phyloP scores from a whole-genome alignment of 2,329 filamentous ascomycete species.

The Dendrostoma leiphaemia region DNA sequence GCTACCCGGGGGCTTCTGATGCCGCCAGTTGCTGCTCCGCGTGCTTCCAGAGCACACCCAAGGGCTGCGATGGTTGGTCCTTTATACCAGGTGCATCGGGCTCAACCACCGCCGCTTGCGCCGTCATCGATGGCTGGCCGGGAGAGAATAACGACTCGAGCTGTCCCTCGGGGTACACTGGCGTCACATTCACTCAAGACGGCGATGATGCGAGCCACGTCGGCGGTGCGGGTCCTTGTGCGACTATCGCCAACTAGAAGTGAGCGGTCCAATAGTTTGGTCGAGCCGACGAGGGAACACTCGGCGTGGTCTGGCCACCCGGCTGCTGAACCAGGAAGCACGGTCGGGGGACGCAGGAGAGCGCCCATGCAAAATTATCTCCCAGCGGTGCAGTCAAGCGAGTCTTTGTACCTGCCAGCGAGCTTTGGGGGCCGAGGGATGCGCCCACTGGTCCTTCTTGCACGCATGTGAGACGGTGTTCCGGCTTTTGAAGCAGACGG shows the following conservation, averaged over 20 bases:
- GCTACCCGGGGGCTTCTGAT: constrained; percentile 2
- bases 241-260: not conserved
- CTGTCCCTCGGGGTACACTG: constrained; percentile 9
- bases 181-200: not conserved
- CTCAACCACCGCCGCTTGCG: constrained; percentile 7
- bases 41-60: constrained; percentile 4
- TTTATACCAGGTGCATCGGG: constrained; percentile 10
- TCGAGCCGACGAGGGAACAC: too few relatives aligned
- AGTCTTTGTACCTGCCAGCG: not conserved
- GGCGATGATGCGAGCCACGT: constrained; percentile 4
- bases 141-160: constrained; percentile 4
- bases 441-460: not conserved
- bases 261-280: not conserved
- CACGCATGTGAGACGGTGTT: too few relatives aligned
- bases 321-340: not conserved
- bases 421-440: not conserved
- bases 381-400: too few relatives aligned
- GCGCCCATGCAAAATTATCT: not conserved
- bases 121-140: constrained; percentile 12
- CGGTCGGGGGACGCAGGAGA: not conserved
- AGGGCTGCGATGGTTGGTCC: constrained; percentile 14
- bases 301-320: not conserved
- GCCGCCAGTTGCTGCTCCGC: constrained; percentile 8
- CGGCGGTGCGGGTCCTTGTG: constrained; percentile 15
- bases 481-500: too few relatives aligned